Conservation (phyloP, 306 rosid genomes). For the Rosa multiflora region DNA sequence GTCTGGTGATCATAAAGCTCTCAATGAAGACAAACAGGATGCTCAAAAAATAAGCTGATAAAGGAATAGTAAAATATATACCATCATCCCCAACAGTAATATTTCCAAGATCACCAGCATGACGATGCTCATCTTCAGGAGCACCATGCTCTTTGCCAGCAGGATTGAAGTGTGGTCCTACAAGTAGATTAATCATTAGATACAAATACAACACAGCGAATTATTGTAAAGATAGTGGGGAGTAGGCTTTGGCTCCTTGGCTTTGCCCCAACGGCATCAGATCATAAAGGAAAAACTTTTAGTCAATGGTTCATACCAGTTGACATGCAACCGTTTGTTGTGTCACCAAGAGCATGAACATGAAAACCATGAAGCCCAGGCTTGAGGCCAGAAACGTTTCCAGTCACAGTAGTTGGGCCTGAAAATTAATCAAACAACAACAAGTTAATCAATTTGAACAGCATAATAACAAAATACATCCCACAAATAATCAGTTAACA, state of each 20-base stretch:
- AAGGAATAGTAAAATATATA: constrained; percentile 21
- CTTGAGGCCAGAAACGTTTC: constrained; percentile 68
- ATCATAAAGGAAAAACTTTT: not conserved
- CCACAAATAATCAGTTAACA: not conserved
- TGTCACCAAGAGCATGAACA: constrained; percentile 91
- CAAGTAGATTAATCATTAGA: constrained; percentile 12
- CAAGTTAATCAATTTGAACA: constrained; percentile 10
- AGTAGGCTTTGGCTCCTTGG: not conserved
- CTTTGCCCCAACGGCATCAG: not conserved
- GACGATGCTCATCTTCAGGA: constrained; percentile 77
- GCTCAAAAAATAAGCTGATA: not conserved
- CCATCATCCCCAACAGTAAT: constrained; percentile 79
- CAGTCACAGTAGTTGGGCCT: constrained; percentile 87
- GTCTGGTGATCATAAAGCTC: constrained; percentile 6
- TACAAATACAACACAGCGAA: constrained; percentile 6
- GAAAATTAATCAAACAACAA: constrained; percentile 11
- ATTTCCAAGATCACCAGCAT: constrained; percentile 98
- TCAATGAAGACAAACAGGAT: not conserved
- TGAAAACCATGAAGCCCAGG: constrained; percentile 95
- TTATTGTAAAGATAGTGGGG: not conserved
- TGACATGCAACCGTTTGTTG: constrained; percentile 95
- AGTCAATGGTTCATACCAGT: constrained; percentile 54
- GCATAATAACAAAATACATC: not conserved
- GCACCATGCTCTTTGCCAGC: constrained; percentile 77
- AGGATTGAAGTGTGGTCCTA: constrained; percentile 94